Conservation (phyloP, 2,329 filamentous ascomycete genomes). For the Sclerotinia sclerotiorum region DNA sequence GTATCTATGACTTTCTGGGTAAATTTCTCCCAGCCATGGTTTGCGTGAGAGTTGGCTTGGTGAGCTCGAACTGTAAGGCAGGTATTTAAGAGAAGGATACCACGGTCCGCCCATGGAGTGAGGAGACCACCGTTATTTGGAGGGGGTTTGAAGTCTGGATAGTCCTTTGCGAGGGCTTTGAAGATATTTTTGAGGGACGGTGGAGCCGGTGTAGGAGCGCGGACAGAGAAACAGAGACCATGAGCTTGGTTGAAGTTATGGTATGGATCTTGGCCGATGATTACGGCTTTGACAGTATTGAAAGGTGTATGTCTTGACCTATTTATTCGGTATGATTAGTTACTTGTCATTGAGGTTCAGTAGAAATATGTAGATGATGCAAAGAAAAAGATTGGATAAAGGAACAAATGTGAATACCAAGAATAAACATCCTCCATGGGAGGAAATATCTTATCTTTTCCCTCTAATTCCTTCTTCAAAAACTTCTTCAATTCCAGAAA, state of each 20-base stretch:
- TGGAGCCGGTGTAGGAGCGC: slow-evolving; percentile 81
- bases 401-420: slow-evolving; percentile 59
- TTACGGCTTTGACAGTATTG: slow-evolving; percentile 83
- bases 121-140: slow-evolving; percentile 78
- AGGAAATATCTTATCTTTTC: slow-evolving; percentile 79
- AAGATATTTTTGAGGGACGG: slow-evolving; percentile 95
- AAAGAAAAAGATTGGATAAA: slow-evolving; percentile 19
- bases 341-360: not conserved
- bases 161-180: slow-evolving; percentile 82
- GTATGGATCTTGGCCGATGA: slow-evolving; percentile 95
- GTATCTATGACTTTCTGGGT: slow-evolving; percentile 90
- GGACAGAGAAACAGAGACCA: slow-evolving; percentile 92
- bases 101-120: slow-evolving; percentile 90
- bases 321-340: slow-evolving; percentile 30
- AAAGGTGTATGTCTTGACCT: slow-evolving; percentile 96
- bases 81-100: slow-evolving; percentile 91
- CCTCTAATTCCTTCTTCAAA: slow-evolving; percentile 71
- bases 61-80: slow-evolving; percentile 91
- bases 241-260: slow-evolving; percentile 96
- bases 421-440: slow-evolving; percentile 89
- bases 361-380: not conserved
- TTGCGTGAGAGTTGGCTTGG: slow-evolving; percentile 80
- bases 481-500: slow-evolving; percentile 90
- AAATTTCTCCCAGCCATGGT: slow-evolving; percentile 88
- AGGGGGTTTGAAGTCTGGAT: slow-evolving; percentile 73